Base-by-base conservation (phyloP, 75 land plant species). In the Sequoiadendron giganteum region DNA sequence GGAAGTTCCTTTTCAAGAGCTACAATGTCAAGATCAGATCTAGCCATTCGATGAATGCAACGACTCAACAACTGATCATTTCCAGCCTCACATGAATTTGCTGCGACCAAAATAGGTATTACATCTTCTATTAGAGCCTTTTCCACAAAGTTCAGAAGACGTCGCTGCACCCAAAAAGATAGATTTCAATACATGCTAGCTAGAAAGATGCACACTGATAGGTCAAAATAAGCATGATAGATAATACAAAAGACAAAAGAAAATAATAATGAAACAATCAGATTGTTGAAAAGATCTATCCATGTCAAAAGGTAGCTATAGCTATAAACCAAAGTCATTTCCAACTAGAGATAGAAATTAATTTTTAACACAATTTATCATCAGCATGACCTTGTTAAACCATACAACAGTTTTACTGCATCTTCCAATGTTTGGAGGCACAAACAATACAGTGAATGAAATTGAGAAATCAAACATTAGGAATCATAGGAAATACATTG, bases 1-100 rank as follows among this genome's bases (percentile, higher is more conserved):
- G 97, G 95, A 54, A 98, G 91, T 78, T 95, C 95, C 88, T 97
- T 95, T 88, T 94, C 96, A 28, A 98, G 85, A 25, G 90, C 85
- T 25, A 93, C 75, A n/a, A 39, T 73, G 78, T 91, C 94, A 85
- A 96, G 89, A 88, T 94, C 90, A 30, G 97, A 96, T 52, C 91
- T 76, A 16, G 92, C 96, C 48, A 98, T 75, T 77, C 92, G 89
- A 14, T 93, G 90, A 58, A 95, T 81, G 65, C 96, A 95, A 6
- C 87, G 85, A 30, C 52, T 34, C 5, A 90, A 87, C 25, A 98
- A 88, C 77, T 88, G 87, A 80, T 85, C 88, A 82, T 47, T 82
- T n/a, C 84, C 84, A 18, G 77, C 87, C 61, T 90, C 84, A 38
- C 91, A 91, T 40, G 89, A 86, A 38, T 83, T 88, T 18, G 96